Evolutionary conservation across 371 early-diverging fungal species (phyloP).

Genomic region (Apophysomyces sp.): DNA sequence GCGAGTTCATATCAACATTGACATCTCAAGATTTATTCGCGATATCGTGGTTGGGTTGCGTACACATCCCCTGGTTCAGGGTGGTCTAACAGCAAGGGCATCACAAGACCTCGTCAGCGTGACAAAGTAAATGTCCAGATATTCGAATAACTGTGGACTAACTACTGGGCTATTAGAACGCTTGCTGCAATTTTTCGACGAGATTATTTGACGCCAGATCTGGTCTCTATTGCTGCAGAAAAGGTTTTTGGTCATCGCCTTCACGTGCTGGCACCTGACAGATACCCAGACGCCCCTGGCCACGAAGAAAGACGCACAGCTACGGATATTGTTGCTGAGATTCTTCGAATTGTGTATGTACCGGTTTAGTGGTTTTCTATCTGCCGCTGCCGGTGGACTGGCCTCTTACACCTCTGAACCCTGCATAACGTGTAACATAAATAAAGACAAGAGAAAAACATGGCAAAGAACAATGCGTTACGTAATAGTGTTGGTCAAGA

Average conservation of each 20-base stretch:
- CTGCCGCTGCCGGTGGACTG: background rate
- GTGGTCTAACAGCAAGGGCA: constrained; percentile 61
- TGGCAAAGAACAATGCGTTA: no score
- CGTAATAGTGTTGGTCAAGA: no score
- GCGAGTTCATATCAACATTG: constrained; percentile 56
- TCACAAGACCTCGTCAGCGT: constrained; percentile 57
- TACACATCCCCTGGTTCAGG: constrained; percentile 57
- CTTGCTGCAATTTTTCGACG: constrained; percentile 56
- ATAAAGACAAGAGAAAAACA: no score
- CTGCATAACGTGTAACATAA: background rate
- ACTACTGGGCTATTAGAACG: constrained; percentile 21
- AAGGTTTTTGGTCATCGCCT: constrained; percentile 25
- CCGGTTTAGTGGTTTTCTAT: constrained; percentile 3
- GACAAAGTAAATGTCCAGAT: constrained; percentile 42
- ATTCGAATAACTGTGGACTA: background rate
- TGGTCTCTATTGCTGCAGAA: constrained; percentile 58
- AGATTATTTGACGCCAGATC: constrained; percentile 60
- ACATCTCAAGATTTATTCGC: constrained; percentile 59
- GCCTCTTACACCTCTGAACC: background rate
- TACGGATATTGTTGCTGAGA: constrained; percentile 11
- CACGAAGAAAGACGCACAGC: constrained; percentile 1
- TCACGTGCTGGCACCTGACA: background rate
- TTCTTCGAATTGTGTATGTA: constrained; percentile 16
- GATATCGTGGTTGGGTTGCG: constrained; percentile 65
- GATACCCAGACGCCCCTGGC: background rate